Base-by-base conservation (phyloP, 179 eudicot species). In the Sideroxylon spinosum region DNA sequence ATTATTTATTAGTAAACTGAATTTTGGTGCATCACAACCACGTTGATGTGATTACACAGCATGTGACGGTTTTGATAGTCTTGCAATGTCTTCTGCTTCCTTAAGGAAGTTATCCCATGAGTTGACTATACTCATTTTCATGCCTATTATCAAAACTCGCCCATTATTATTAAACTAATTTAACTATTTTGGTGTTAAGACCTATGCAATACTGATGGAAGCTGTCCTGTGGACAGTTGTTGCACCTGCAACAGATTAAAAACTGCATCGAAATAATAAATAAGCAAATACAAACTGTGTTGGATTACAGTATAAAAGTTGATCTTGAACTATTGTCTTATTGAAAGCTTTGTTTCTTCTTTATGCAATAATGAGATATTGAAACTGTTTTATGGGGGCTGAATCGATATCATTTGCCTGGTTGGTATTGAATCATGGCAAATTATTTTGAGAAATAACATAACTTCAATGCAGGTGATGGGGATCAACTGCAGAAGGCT, bases 401-500 rank as follows among this genome's bases (percentile, higher is more conserved):
- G 23, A 23, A 25, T 23, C 26, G 25, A 11, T 76, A 23, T 25
- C 70, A 29, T 66, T 53, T 66, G 52, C 13, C 29, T 29, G 20
- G 20, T n/a, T 67, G 53, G 49, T 14, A 25, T 55, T 17, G 48
- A 2, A 50, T 55, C 14, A 20, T n/a, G 12, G 44, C 60, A 73
- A 73, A 11, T 48, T 57, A 5, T 19, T 62, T 52, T 71, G 60
- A 28, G 28, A 37, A 55, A 22, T 65, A 68, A 50, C 29, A 28
- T n/a, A 52, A 69, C 74, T 73, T 53, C 71, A 25, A 65, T 82
- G 69, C 88, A 96, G 99, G 98, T 87, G 93, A 92, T 68, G 98
- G 88, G 26, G 82, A 82, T 77, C 89, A 94, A 86, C 84, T 90
- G 80, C 87, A 88, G 81, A 89, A 86, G 86, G 98, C 99, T 70